A percentile compares a stretch with the other conserved stretches of the same genome.
Evolutionary conservation across 2,329 filamentous ascomycete species (phyloP).

Genomic region (Dactylella cylindrospora): DNA sequence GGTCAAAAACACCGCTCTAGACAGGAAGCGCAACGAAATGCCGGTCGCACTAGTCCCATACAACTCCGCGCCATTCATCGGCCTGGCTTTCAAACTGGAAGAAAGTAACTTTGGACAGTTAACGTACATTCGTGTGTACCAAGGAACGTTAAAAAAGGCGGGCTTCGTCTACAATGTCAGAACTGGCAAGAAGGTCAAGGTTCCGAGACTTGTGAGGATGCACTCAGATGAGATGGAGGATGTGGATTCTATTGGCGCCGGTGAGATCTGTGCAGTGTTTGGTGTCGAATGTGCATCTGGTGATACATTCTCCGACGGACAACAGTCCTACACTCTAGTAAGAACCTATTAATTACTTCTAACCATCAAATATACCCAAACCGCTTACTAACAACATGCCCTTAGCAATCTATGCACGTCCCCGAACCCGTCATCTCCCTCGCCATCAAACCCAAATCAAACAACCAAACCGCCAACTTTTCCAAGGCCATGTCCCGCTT

Average conservation of each 20-base stretch:
- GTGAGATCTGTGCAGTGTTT: conserved; percentile 98
- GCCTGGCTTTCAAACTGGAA: conserved; percentile 96
- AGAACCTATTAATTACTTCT: conserved; percentile 46
- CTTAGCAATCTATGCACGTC: conserved; percentile 83
- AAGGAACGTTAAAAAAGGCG: conserved; percentile 85
- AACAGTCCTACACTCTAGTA: conserved; percentile 83
- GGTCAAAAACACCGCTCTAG: conserved; percentile 84
- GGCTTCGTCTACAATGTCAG: conserved; percentile 90
- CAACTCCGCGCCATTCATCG: conserved; percentile 89
- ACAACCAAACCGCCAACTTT: conserved; percentile 89
- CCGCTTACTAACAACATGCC: conserved; percentile 42
- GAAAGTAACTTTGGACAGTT: conserved; percentile 98
- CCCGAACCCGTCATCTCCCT: conserved; percentile 97
- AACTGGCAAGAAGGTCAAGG: conserved; percentile 91
- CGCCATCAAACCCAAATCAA: conserved; percentile 93
- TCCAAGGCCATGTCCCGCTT: conserved; percentile 98
- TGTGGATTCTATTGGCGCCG: conserved; percentile 84
- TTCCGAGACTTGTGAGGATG: conserved; percentile 97
- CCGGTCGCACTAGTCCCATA: conserved; percentile 87
- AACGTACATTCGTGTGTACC: conserved; percentile 97
- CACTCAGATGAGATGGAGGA: conserved; percentile 99
- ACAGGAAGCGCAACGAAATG: conserved; percentile 75
- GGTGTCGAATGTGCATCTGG: conserved; percentile 96
- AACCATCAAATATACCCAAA: neutral
- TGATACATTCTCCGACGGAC: conserved; percentile 95